A percentile compares a stretch with the other conserved stretches of the same genome.
These are phyloP conservation scores for Zostera marina DNA, from an alignment of 116 monocot genomes.

Conservation along the genomic window DNA sequence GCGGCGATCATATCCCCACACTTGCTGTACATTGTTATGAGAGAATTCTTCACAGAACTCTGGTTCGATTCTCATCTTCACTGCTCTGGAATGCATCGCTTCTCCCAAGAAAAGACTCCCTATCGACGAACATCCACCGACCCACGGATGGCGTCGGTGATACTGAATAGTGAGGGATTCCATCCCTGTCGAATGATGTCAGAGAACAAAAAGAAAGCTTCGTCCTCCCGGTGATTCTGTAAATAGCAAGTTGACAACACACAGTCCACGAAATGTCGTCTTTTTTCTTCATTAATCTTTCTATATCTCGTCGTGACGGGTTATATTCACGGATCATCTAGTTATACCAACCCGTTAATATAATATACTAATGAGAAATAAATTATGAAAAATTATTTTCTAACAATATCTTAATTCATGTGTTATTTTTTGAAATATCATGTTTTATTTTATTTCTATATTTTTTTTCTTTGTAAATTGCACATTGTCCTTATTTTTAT, in stretches of 20 bases:
- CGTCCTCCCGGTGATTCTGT: constrained; percentile 23
- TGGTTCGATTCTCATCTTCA: constrained; percentile 22
- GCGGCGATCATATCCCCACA: constrained; percentile 19
- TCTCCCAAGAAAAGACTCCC: constrained; percentile 15
- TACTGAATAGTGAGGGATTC: constrained; percentile 8
- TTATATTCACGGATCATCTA: no score
- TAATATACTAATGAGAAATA: no score
- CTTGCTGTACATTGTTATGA: constrained; percentile 25
- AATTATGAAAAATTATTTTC: no score
- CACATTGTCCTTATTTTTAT: no score
- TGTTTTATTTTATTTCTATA: no score
- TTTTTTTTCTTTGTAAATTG: no score
- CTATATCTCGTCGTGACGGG: no score
- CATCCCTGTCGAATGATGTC: constrained; percentile 25
- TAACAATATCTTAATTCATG: no score
- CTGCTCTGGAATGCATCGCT: constrained; percentile 27
- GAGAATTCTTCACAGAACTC: constrained; percentile 24
- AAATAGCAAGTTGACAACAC: constrained; percentile 32
- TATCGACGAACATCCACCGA: constrained; percentile 29
- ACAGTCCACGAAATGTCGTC: constrained; percentile 31
- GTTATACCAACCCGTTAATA: no score
- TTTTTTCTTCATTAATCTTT: constrained; percentile 16
- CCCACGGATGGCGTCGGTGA: constrained; percentile 24
- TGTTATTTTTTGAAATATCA: no score
- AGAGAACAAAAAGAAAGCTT: constrained; percentile 23